Percentiles rank a stretch among this genome's conserved stretches.
Conservation (phyloP, 495 filamentous ascomycete genomes). For the Talaromyces proteolyticus region DNA sequence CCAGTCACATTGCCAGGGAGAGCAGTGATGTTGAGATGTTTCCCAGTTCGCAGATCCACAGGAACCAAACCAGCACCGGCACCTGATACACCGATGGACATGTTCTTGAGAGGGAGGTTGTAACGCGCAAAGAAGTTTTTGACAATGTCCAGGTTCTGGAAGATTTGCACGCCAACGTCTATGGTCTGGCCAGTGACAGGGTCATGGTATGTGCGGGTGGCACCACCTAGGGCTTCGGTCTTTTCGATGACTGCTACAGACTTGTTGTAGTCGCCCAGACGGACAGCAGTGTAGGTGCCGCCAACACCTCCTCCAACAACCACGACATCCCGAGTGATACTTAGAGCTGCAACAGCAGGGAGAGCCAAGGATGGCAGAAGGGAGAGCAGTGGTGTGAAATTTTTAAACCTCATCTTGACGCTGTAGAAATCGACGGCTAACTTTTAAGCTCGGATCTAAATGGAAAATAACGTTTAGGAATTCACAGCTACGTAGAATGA, state of each 20-base stretch:
- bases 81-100: slow-evolving; percentile 6
- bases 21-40: slow-evolving; percentile 10
- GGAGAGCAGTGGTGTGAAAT: not conserved
- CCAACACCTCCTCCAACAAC: slow-evolving; percentile 45
- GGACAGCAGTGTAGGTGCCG: slow-evolving; percentile 32
- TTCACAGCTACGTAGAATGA: too few relatives aligned
- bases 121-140: slow-evolving; percentile 21
- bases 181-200: slow-evolving; percentile 2
- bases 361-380: not conserved
- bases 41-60: slow-evolving; percentile 19
- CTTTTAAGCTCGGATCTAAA: too few relatives aligned
- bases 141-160: slow-evolving; percentile 15
- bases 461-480: too few relatives aligned
- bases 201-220: slow-evolving; percentile 33
- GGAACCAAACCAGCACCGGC: not conserved
- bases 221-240: slow-evolving; percentile 28
- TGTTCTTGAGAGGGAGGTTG: slow-evolving; percentile 9
- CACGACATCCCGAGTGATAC: slow-evolving; percentile 26
- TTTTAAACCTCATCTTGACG: not conserved
- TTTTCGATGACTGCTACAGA: slow-evolving; percentile 31
- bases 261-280: slow-evolving; percentile 23
- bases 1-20: not conserved
- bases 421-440: not conserved
- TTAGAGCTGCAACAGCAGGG: not conserved
- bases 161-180: slow-evolving; percentile 13